These are phyloP conservation scores for Ophiognomonia clavigignenti-juglandacearum DNA, from an alignment of 2,329 filamentous ascomycete genomes.

Conservation along the genomic window DNA sequence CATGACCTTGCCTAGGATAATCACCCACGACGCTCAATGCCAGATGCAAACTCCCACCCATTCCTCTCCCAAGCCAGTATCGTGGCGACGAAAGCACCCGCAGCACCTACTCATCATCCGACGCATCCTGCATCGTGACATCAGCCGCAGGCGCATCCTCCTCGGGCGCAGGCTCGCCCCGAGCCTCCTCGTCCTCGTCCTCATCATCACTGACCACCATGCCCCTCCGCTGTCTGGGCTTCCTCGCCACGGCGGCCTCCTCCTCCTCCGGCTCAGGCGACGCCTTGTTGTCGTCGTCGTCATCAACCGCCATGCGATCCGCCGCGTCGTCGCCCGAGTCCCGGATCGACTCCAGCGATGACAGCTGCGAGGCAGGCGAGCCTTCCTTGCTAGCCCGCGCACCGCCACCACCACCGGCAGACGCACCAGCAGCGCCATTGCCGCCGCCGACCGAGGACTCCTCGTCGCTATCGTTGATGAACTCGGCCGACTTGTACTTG, in stretches of 20 bases:
- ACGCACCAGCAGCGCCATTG: no score
- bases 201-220: constrained; percentile 52
- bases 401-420: no score
- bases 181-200: constrained; percentile 41
- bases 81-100: no score
- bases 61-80: constrained; percentile 40
- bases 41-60: constrained; percentile 16
- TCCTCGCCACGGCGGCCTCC: no score
- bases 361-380: constrained; percentile 17
- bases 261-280: no score
- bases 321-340: constrained; percentile 30
- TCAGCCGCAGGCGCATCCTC: constrained; percentile 20
- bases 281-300: constrained; percentile 48
- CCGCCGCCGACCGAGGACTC: constrained; percentile 28
- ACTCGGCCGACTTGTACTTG: constrained; percentile 84
- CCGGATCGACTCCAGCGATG: constrained; percentile 12
- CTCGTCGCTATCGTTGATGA: constrained; percentile 73
- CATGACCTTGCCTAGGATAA: no score
- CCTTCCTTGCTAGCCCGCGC: constrained; percentile 19
- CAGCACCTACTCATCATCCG: constrained; percentile 26
- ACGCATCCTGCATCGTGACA: constrained; percentile 29
- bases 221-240: constrained; percentile 42
- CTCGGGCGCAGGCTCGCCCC: constrained; percentile 26
- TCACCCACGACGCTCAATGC: background rate
- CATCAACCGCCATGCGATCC: constrained; percentile 42